Evolutionary conservation across 306 rosid genomes (phyloP).

Genomic region (Spatholobus suberectus): DNA sequence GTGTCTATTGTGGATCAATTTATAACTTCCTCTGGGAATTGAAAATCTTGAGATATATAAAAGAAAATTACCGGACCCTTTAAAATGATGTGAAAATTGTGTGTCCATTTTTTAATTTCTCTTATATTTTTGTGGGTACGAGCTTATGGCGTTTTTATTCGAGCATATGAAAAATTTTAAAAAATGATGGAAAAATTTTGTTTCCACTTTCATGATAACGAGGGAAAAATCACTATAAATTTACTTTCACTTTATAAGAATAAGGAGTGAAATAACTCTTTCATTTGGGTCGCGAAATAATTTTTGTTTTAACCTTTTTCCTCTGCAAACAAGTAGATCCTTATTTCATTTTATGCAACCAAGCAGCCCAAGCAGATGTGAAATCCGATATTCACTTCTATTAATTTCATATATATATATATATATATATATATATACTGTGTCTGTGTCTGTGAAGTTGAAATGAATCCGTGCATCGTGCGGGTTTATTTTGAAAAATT

Average conservation of each 20-base stretch:
- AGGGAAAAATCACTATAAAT: not conserved
- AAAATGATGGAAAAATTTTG: not conserved
- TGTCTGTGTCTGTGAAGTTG: too few relatives aligned
- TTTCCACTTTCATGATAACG: not conserved
- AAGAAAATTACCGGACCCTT: not conserved
- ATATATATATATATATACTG: too few relatives aligned
- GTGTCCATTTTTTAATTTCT: not conserved
- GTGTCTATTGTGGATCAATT: not conserved
- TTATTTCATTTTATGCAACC: too few relatives aligned
- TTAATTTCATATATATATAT: too few relatives aligned
- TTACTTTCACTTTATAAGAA: not conserved
- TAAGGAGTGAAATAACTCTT: not conserved
- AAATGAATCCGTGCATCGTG: too few relatives aligned
- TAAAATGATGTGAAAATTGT: not conserved
- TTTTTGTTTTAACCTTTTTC: not conserved
- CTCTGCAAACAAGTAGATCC: too few relatives aligned
- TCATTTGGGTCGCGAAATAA: not conserved
- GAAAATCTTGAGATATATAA: not conserved
- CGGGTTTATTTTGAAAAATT: too few relatives aligned
- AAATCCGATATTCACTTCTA: not conserved
- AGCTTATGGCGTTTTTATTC: not conserved
- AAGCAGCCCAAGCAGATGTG: not conserved
- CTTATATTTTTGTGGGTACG: not conserved
- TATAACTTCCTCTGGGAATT: too few relatives aligned
- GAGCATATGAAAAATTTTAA: not conserved